Conservation (phyloP, 1,284 basidiomycete genomes). For the Marasmius oreades region DNA sequence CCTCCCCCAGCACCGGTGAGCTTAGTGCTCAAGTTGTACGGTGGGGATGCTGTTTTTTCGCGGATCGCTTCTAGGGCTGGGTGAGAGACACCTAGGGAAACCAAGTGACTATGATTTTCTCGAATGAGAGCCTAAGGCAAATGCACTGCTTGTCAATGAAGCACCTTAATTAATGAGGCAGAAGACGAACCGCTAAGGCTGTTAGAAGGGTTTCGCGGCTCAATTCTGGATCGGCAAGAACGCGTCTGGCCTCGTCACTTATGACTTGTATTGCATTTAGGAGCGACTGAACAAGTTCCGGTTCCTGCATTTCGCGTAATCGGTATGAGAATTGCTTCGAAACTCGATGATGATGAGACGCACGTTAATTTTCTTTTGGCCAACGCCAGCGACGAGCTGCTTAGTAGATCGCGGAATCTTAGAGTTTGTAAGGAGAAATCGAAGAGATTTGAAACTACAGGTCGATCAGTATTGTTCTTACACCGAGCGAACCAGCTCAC, state of each 20-base stretch:
- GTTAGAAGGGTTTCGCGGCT: slow-evolving; percentile 59
- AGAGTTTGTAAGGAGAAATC: slow-evolving; percentile 91
- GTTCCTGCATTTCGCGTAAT: slow-evolving; percentile 50
- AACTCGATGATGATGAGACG: slow-evolving; percentile 22
- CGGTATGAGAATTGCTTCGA: background rate
- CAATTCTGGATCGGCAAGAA: slow-evolving; percentile 73
- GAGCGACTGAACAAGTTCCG: slow-evolving; percentile 71
- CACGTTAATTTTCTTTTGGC: slow-evolving; percentile 66
- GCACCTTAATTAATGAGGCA: too few relatives aligned
- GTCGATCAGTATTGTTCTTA: slow-evolving; percentile 12
- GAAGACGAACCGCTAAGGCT: slow-evolving; percentile 51
- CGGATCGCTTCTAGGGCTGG: slow-evolving; percentile 84
- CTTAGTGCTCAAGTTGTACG: slow-evolving; percentile 86
- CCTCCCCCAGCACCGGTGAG: slow-evolving; percentile 99
- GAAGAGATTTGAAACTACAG: slow-evolving; percentile 47
- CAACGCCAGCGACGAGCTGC: slow-evolving; percentile 88
- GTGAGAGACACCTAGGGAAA: slow-evolving; percentile 92
- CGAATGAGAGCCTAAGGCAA: slow-evolving; percentile 66
- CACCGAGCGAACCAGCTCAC: slow-evolving; percentile 41
- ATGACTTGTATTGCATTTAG: slow-evolving; percentile 79
- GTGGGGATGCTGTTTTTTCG: slow-evolving; percentile 56
- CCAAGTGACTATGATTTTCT: slow-evolving; percentile 88
- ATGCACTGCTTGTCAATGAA: background rate
- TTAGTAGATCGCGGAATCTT: slow-evolving; percentile 93
- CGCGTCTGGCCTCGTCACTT: slow-evolving; percentile 73